Percentiles rank a stretch among this genome's conserved stretches.
These are phyloP conservation scores for Lignosus rhinocerotis DNA, from an alignment of 1,284 basidiomycete genomes.

Conservation along the genomic window DNA sequence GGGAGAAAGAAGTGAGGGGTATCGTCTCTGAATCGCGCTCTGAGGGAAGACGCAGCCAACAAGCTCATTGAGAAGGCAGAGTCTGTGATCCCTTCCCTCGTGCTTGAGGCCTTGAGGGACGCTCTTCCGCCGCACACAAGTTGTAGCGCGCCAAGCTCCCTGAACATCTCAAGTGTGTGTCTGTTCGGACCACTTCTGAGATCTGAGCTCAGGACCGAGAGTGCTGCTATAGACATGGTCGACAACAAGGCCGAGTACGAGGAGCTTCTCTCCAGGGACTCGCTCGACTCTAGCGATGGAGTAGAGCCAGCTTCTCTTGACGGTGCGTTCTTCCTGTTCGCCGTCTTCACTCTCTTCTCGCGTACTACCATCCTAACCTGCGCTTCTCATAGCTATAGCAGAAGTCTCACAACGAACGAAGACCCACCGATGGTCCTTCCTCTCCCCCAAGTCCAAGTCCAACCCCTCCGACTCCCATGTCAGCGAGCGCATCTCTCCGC, in stretches of 20 bases:
- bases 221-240: not conserved
- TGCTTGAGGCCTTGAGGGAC: too few relatives aligned
- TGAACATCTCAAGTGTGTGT: too few relatives aligned
- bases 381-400: not conserved
- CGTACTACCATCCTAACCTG: not conserved
- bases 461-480: not conserved
- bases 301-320: not conserved
- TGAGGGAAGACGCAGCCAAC: too few relatives aligned
- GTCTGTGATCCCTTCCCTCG: too few relatives aligned
- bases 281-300: slow-evolving; percentile 1
- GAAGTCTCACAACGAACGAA: not conserved
- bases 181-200: not conserved
- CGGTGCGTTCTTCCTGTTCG: not conserved
- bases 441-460: not conserved
- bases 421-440: not conserved
- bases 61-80: too few relatives aligned
- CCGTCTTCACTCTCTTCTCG: not conserved
- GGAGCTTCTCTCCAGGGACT: slow-evolving; percentile 9
- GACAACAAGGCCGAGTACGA: slow-evolving; percentile 7
- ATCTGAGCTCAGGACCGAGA: too few relatives aligned
- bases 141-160: too few relatives aligned
- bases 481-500: not conserved
- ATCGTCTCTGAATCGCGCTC: too few relatives aligned
- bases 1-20: too few relatives aligned
- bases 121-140: too few relatives aligned